Base-by-base conservation (phyloP, 2,329 filamentous ascomycete species). In the Fusarium clavum region DNA sequence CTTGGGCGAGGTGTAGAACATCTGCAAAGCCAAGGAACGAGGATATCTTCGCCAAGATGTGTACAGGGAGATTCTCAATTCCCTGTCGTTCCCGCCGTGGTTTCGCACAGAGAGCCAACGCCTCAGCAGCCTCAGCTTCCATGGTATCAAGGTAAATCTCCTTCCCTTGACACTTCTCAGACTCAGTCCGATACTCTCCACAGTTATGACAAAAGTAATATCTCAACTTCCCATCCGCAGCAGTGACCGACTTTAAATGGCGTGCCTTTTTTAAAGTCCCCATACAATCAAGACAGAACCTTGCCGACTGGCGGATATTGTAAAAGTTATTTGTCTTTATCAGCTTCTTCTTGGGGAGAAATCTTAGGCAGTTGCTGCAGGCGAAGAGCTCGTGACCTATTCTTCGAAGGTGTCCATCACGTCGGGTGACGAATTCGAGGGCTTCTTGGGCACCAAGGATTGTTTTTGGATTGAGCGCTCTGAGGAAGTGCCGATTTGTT, bases 151-250 rank as follows among this genome's bases (percentile, higher is more conserved):
- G 6, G 5, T 49, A 18, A 3, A 69, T 12, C 4, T n/a, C 27
- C 3, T 47, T 22, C 7, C 67, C 67, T 8, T 22, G 16, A 4
- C 71, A 74, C 16, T 24, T 71, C 10, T 38, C 49, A 18, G 71
- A 72, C n/a, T 32, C 34, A 9, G 67, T 74, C 16, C 44, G 43
- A 52, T 53, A 65, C 13, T 51, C 32, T 11, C 69, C 58, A 29
- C 71, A 73, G 32, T 71, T 72, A 44, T 69, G 67, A n/a, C 72
- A 74, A 32, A 69, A 64, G 43, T 72, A 73, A 20, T 74, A 74
- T 12, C 6, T 30, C n/a, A 74, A 9, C 24, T 30, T 67, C 1
- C 24, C 12, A 8, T 20, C 32, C 32, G 64, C 60, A 18, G 64
- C 58, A 5, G 44, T 34, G 8, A 60, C 32, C 12, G 53, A 16